Evolutionary conservation across 768 basidiomycete genomes (phyloP).

Genomic region (Pholiota conissans): DNA sequence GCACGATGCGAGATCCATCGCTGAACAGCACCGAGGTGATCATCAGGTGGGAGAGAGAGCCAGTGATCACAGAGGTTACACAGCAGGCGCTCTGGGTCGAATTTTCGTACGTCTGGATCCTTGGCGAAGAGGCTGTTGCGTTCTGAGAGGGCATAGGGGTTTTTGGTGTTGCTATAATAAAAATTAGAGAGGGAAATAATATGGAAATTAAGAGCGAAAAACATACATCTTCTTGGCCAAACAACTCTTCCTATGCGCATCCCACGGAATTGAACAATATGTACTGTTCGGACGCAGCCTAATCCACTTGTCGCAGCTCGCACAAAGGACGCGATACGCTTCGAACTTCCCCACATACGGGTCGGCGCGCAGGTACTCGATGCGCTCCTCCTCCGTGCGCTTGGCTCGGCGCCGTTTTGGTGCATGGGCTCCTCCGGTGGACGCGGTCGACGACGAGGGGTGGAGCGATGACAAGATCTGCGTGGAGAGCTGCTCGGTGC

Average conservation of each 20-base stretch:
- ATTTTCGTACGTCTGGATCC: constrained; percentile 73
- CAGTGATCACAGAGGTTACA: constrained; percentile 71
- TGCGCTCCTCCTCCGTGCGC: constrained; percentile 75
- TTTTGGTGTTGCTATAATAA: constrained; percentile 42
- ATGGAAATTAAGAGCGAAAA: too few relatives aligned
- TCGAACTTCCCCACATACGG: constrained; percentile 82
- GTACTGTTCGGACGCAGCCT: constrained; percentile 84
- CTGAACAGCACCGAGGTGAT: constrained; percentile 61
- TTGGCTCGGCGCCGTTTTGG: constrained; percentile 73
- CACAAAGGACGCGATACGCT: constrained; percentile 77
- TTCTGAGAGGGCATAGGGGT: constrained; percentile 60
- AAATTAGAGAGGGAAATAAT: constrained; percentile 6
- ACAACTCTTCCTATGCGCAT: constrained; percentile 82
- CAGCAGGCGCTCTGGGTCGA: constrained; percentile 69
- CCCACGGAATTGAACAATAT: constrained; percentile 88
- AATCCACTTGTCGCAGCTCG: constrained; percentile 84
- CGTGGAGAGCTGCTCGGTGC: neutral
- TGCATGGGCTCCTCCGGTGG: constrained; percentile 44
- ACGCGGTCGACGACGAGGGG: constrained; percentile 30
- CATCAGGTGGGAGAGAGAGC: constrained; percentile 61
- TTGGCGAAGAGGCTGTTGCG: constrained; percentile 57
- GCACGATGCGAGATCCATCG: constrained; percentile 66
- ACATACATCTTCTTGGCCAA: constrained; percentile 68
- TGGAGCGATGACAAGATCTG: neutral
- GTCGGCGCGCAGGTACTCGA: constrained; percentile 66